Conservation (phyloP, 169 alveolate genomes). For the Plasmodium blacklocki region DNA sequence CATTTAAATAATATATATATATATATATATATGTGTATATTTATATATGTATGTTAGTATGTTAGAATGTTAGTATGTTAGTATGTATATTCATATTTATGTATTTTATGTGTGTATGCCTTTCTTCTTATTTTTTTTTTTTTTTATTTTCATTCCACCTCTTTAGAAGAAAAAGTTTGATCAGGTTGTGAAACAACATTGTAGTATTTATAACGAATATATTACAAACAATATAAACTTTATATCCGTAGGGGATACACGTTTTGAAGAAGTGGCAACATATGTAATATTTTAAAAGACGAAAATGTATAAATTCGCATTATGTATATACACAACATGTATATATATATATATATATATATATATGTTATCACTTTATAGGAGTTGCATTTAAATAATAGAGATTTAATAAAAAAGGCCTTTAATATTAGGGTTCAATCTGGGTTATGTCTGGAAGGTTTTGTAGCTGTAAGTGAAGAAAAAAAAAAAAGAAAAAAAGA, state of each 20-base stretch:
- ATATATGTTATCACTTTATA: background rate
- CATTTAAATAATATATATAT: background rate
- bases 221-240: slow-evolving; percentile 77
- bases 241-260: slow-evolving; percentile 88
- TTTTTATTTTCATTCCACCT: background rate
- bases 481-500: background rate
- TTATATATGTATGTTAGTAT: no score
- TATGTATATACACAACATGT: background rate
- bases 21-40: background rate
- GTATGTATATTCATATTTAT: background rate
- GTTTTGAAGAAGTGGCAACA: slow-evolving; percentile 90
- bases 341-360: background rate
- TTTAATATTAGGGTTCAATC: slow-evolving; percentile 27
- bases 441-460: slow-evolving; percentile 29
- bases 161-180: slow-evolving; percentile 81
- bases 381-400: slow-evolving; percentile 26
- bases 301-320: background rate
- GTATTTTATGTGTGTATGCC: background rate
- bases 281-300: slow-evolving; percentile 47
- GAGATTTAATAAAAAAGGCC: slow-evolving; percentile 17
- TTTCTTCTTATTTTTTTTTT: background rate
- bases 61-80: no score
- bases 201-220: slow-evolving; percentile 25
- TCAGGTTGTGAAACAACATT: slow-evolving; percentile 77
- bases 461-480: slow-evolving; percentile 40